Percentiles rank a stretch among this genome's conserved stretches.
These are phyloP conservation scores for Nitzschia sp. DNA, from an alignment of 108 stramenopile species.

Conservation along the genomic window DNA sequence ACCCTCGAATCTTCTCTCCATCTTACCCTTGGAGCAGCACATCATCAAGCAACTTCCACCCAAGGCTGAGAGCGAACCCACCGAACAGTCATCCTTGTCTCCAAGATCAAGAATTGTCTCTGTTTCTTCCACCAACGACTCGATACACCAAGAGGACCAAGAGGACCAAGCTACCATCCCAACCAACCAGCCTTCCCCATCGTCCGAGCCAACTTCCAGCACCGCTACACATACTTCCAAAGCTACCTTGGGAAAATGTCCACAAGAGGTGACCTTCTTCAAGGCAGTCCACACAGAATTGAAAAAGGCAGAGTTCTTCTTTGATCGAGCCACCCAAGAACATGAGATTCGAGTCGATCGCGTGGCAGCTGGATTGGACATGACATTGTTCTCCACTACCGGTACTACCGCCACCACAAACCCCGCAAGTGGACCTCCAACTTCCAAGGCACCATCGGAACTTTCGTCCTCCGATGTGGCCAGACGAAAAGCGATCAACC, in stretches of 20 bases:
- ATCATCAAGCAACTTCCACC: no score
- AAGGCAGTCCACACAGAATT: slow-evolving; percentile 75
- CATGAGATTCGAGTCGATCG: slow-evolving; percentile 68
- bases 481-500: slow-evolving; percentile 61
- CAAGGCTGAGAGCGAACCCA: no score
- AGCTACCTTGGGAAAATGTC: slow-evolving; percentile 22
- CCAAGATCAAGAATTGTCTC: no score
- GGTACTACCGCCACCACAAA: not conserved
- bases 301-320: slow-evolving; percentile 77
- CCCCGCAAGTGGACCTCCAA: slow-evolving; percentile 40
- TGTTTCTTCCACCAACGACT: no score
- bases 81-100: no score
- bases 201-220: no score
- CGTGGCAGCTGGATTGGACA: slow-evolving; percentile 71
- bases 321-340: slow-evolving; percentile 63
- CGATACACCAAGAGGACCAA: no score
- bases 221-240: not conserved
- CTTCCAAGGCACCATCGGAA: slow-evolving; percentile 17
- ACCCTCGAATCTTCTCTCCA: slow-evolving; percentile 21
- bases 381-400: slow-evolving; percentile 3
- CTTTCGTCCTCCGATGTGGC: no score
- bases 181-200: no score
- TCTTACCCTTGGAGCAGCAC: no score
- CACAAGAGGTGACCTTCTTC: slow-evolving; percentile 83
- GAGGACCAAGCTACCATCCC: no score